Conservation (phyloP, 176 grass and related monocot genomes). For the Oropetium thomaeum region DNA sequence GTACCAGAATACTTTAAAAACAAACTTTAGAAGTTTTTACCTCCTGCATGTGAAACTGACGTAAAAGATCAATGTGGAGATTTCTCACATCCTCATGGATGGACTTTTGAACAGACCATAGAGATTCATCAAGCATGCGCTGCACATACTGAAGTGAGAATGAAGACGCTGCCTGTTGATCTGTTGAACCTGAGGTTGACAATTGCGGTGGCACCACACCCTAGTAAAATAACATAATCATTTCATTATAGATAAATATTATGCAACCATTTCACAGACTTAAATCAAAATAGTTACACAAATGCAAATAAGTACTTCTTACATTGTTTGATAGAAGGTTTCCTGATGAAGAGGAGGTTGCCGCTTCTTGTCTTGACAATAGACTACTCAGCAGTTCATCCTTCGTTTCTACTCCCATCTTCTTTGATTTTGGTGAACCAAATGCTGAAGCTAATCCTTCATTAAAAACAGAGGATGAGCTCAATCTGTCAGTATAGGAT, state of each 20-base stretch:
- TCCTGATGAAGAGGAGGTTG: slow-evolving; percentile 35
- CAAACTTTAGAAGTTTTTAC: slow-evolving; percentile 34
- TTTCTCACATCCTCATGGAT: slow-evolving; percentile 93
- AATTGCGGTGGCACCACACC: slow-evolving; percentile 46
- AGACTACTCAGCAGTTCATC: slow-evolving; percentile 76
- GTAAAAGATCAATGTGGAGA: slow-evolving; percentile 90
- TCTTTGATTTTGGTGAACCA: slow-evolving; percentile 90
- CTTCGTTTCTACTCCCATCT: slow-evolving; percentile 86
- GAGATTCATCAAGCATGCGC: slow-evolving; percentile 85
- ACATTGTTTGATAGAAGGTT: slow-evolving; percentile 60
- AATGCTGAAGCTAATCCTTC: slow-evolving; percentile 73
- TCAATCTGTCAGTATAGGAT: slow-evolving; percentile 74
- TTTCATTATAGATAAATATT: slow-evolving; percentile 14
- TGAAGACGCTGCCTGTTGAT: slow-evolving; percentile 70
- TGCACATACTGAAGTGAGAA: slow-evolving; percentile 97
- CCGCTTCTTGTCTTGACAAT: slow-evolving; percentile 63
- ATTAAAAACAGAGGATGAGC: slow-evolving; percentile 74
- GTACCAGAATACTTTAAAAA: slow-evolving; percentile 13
- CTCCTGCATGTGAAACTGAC: slow-evolving; percentile 98
- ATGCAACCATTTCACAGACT: neutral
- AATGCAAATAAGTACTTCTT: slow-evolving; percentile 38
- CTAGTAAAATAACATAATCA: slow-evolving; percentile 40
- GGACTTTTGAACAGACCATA: slow-evolving; percentile 84
- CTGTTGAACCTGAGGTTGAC: slow-evolving; percentile 37
- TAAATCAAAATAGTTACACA: neutral